Evolutionary conservation across 2,329 filamentous ascomycete species (phyloP).

Genomic region (Ophiostoma triangulosporum): DNA sequence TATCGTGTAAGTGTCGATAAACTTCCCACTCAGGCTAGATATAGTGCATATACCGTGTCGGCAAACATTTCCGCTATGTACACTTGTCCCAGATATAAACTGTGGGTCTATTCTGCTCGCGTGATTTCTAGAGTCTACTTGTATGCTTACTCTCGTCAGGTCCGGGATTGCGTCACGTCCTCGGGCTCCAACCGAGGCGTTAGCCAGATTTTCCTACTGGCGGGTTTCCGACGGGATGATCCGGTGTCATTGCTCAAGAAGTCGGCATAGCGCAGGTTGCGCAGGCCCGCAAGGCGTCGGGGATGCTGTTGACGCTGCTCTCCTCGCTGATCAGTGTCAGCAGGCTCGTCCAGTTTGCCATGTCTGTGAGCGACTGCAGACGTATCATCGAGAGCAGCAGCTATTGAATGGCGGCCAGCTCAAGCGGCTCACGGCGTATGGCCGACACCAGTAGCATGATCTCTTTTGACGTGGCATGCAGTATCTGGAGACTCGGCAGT

Average conservation of each 20-base stretch:
- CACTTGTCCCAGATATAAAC: constrained; percentile 56
- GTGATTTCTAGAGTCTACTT: too few species aligned
- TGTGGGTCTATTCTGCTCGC: constrained; percentile 67
- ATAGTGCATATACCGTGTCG: too few species aligned
- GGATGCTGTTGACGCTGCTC: constrained; percentile 66
- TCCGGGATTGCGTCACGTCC: constrained; percentile 50
- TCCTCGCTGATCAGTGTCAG: constrained; percentile 65
- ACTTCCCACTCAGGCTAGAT: too few species aligned
- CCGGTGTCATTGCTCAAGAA: constrained; percentile 69
- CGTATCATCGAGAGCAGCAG: constrained; percentile 73
- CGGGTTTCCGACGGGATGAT: constrained; percentile 63
- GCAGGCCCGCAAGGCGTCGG: constrained; percentile 53
- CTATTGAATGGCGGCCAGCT: constrained; percentile 57
- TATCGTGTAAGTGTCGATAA: too few species aligned
- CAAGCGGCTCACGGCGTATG: constrained; percentile 29
- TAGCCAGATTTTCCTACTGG: constrained; percentile 62
- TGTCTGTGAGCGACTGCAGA: constrained; percentile 55
- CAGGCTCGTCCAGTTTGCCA: constrained; percentile 61
- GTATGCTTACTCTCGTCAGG: constrained; percentile 52
- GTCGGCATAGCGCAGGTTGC: constrained; percentile 61
- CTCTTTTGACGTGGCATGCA: constrained; percentile 69
- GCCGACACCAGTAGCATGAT: constrained; percentile 40
- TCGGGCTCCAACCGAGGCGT: constrained; percentile 49
- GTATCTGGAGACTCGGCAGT: constrained; percentile 52
- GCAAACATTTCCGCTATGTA: constrained; percentile 29